Base-by-base conservation (phyloP, 2,329 filamentous ascomycete genomes). In the Aspergillus fumigatiaffinis region DNA sequence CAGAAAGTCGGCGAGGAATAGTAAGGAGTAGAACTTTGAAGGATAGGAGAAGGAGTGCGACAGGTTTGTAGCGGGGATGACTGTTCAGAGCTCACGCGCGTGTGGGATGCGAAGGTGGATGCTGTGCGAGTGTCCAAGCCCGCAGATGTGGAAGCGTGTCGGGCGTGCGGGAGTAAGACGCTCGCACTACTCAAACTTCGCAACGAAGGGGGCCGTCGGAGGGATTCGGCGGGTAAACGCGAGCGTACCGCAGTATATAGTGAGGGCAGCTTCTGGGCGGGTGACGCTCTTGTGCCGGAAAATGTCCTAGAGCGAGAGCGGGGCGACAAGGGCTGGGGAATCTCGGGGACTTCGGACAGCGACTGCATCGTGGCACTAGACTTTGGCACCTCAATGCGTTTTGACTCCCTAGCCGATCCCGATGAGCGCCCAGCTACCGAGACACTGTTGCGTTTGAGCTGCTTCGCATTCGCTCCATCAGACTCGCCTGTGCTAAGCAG, bases 111-210 rank as follows among this genome's bases (percentile, higher is more conserved):
- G 14, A 62, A 63, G 14, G 61, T 57, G 10, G 63, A 63, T 29
- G 62, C 55, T 32, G 21, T 52, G 20, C 59, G 55, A 17, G 44
- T 47, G 8, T 68, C 63, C 5, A 66, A 60, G 29, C 3, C 25
- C 8, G 50, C 26, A 48, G 12, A 60, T 26, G 44, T 50, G 55
- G 29, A 63, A 51, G 29, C 58, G 57, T 55, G 59, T n/a, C 26
- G 63, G 56, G 48, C 55, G 53, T 35, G 61, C 50, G 52, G 61
- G 53, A 59, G 60, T 2, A 60, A 55, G 1, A 63, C 46, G 52
- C 65, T 68, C 35, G 57, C 62, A 32, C 63, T 66, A 56, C 66
- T 64, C 50, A 62, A 55, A 47, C 58, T 73, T 57, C 66, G 68
- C 14, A 66, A 53, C 6, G 70, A 68, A 6, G 66, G 61, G 1